Evolutionary conservation across 352 stramenopile species (phyloP).

Genomic region (Pythium insidiosum): DNA sequence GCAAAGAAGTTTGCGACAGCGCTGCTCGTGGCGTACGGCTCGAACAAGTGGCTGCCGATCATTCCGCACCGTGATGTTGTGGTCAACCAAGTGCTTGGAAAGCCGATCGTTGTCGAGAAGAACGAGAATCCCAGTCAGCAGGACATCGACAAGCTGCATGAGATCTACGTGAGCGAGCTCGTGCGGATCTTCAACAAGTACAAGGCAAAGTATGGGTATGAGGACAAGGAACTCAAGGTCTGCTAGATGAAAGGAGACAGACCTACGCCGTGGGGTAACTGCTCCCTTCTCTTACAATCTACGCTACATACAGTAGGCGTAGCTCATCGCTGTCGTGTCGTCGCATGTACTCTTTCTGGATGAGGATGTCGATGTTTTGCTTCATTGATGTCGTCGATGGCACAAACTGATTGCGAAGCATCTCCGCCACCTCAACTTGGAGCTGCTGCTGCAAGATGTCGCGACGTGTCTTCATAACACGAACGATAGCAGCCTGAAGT

Average conservation of each 20-base stretch:
- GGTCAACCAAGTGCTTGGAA: conserved; percentile 68
- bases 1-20: conserved; percentile 59
- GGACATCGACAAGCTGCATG: conserved; percentile 60
- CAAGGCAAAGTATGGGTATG: conserved; percentile 69
- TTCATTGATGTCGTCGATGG: conserved; percentile 49
- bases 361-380: conserved; percentile 76
- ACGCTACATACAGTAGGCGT: conserved; percentile 61
- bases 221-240: conserved; percentile 43
- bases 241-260: conserved; percentile 19
- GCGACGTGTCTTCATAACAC: conserved; percentile 73
- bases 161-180: conserved; percentile 58
- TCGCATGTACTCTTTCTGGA: conserved; percentile 79
- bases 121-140: conserved; percentile 43
- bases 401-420: conserved; percentile 72
- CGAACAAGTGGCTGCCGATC: conserved; percentile 48
- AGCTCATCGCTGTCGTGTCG: conserved; percentile 52
- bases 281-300: no score
- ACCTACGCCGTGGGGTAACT: neutral
- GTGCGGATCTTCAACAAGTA: conserved; percentile 79
- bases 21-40: conserved; percentile 49
- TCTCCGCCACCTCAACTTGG: conserved; percentile 53
- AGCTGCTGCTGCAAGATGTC: conserved; percentile 63
- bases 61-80: conserved; percentile 44
- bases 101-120: conserved; percentile 60
- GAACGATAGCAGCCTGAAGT: conserved; percentile 77